These are phyloP conservation scores for Fusarium sp. DNA, from an alignment of 2,329 filamentous ascomycete species.

Conservation along the genomic window DNA sequence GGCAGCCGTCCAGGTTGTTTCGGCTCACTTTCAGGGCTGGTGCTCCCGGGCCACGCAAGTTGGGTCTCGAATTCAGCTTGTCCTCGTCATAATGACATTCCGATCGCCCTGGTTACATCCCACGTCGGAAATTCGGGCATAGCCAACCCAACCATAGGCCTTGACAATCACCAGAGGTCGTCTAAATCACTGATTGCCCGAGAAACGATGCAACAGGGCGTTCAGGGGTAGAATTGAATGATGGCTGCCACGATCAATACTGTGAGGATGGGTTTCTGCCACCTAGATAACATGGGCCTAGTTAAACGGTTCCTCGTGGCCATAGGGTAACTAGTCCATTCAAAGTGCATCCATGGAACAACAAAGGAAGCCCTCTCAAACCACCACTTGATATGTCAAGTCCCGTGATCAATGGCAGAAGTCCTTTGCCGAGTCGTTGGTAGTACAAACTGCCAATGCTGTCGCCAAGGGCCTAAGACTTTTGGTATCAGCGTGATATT, in stretches of 20 bases:
- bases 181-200: conserved; percentile 2
- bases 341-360: not conserved
- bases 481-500: conserved; percentile 17
- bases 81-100: conserved; percentile 45
- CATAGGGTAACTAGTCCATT: conserved; percentile 19
- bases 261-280: conserved; percentile 7
- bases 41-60: not conserved
- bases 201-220: conserved; percentile 1
- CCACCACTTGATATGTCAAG: not conserved
- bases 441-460: conserved; percentile 7
- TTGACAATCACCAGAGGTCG: conserved; percentile 4
- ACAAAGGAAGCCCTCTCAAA: not conserved
- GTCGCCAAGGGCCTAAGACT: not conserved
- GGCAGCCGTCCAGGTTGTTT: conserved; percentile 4
- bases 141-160: conserved; percentile 19
- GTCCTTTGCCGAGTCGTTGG: conserved; percentile 28
- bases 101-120: conserved; percentile 20
- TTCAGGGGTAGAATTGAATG: conserved; percentile 17
- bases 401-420: conserved; percentile 31
- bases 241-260: conserved; percentile 6
- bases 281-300: not conserved
- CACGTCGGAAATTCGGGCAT: conserved; percentile 11
- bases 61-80: conserved; percentile 12
- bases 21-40: conserved; percentile 17
- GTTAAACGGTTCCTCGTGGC: conserved; percentile 6